Base-by-base conservation (phyloP, 2,329 filamentous ascomycete genomes). In the Microcyclospora pomicola region DNA sequence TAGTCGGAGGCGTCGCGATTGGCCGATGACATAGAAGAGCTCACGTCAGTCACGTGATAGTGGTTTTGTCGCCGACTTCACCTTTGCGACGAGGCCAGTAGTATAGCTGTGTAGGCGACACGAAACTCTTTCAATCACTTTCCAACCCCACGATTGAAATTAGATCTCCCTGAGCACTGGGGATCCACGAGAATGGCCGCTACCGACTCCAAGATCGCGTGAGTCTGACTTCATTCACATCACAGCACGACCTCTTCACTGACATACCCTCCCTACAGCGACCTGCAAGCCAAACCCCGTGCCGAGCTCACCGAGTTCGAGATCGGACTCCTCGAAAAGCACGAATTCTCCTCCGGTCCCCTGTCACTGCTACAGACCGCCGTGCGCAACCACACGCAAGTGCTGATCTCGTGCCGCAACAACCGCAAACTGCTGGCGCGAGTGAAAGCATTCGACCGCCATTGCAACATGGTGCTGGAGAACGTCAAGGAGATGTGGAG, bases 401-500 rank as follows among this genome's bases (percentile, higher is more conserved):
- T 98, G 45, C 77, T 98, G 48, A 95, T 98, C 59, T 94, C 85
- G 38, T 88, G 88, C 67, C 86, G 91, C 49, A 95, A 94, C 75
- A 96, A 96, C 71, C 82, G 88, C 65, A 98, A 98, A 71, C 73
- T 98, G 34, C 79, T 98, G 39, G 91, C 88, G 36, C 82, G 91
- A 47, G 88, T 98, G 57, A 98, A 98, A 71, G 91, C 91, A 6
- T 98, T 98, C 61, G 91, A 98, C 65, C 75, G 91, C 43, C 91
- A 98, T 66, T 96, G 87, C 75, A 98, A 98, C 67, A 96, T 98
- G 91, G 83, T 94, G 3, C 70, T 95, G 34, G 86, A 94, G 69
- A 94, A 94, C 51, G 86, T 92, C 32, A 92, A 92, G 72, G 91
- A 98, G 68, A 96, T 98, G 88, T 98, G 91, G 91, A 95, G 87